Evolutionary conservation across 345 rosid species (phyloP).

Genomic region (Aquilaria sinensis): DNA sequence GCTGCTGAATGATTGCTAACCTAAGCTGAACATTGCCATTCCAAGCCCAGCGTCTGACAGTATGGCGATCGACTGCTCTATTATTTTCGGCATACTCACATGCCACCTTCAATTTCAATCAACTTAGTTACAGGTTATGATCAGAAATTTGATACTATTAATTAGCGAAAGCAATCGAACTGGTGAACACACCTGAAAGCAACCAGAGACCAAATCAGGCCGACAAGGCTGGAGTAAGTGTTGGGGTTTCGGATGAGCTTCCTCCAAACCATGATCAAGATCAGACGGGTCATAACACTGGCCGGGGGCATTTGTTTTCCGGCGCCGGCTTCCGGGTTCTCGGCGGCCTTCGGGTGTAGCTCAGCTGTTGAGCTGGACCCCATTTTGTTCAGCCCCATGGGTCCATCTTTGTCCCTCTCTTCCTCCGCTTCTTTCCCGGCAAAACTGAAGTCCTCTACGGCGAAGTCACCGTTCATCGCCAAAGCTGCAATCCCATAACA

Average conservation of each 20-base stretch:
- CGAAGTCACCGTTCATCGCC: conserved; percentile 40
- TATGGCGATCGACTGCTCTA: conserved; percentile 75
- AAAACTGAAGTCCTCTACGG: conserved; percentile 45
- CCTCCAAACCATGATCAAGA: conserved; percentile 96
- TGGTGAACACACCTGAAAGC: conserved; percentile 56
- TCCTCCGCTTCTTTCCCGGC: conserved; percentile 39
- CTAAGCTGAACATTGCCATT: conserved; percentile 99
- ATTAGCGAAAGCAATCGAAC: too few relatives aligned
- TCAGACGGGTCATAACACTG: conserved; percentile 91
- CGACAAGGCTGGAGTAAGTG: conserved; percentile 92
- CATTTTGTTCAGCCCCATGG: conserved; percentile 40
- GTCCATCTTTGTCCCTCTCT: conserved; percentile 41
- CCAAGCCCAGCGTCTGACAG: conserved; percentile 99
- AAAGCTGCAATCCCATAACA: conserved; percentile 23
- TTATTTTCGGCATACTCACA: conserved; percentile 78
- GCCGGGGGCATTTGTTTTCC: conserved; percentile 76
- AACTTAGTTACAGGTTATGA: too few relatives aligned
- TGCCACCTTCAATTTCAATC: conserved; percentile 59
- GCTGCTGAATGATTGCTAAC: conserved; percentile 30
- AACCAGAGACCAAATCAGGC: conserved; percentile 82
- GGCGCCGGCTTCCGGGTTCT: conserved; percentile 24
- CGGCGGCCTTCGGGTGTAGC: conserved; percentile 44
- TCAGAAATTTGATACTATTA: too few relatives aligned
- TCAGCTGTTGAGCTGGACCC: conserved; percentile 60
- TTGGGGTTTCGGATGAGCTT: conserved; percentile 94